Evolutionary conservation across 768 basidiomycete species (phyloP).

Genomic region (Chalciporus piperatus): DNA sequence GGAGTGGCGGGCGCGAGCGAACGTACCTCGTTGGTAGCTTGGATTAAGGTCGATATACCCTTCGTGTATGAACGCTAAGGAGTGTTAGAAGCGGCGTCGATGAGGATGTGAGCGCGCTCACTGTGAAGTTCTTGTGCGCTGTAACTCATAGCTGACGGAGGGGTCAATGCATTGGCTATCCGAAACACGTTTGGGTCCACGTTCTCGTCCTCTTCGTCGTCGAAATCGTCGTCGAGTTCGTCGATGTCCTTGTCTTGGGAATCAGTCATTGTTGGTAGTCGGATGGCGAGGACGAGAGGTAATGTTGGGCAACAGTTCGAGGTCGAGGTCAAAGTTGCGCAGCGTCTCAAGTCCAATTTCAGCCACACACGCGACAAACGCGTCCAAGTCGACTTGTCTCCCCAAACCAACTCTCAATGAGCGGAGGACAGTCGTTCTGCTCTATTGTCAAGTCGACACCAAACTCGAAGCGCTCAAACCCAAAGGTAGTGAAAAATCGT

Average conservation of each 20-base stretch:
- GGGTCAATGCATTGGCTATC: conserved; percentile 41
- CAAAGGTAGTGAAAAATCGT: too few species aligned
- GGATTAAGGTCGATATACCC: conserved; percentile 70
- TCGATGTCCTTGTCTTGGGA: conserved; percentile 42
- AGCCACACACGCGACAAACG: conserved; percentile 17
- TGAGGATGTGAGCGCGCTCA: conserved; percentile 23
- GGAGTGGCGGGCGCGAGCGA: not conserved
- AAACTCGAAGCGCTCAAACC: too few species aligned
- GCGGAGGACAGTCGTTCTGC: too few species aligned
- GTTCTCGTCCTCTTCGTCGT: conserved; percentile 38
- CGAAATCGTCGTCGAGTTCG: conserved; percentile 46
- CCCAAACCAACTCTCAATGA: too few species aligned
- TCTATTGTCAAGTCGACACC: too few species aligned
- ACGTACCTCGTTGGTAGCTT: conserved; percentile 66
- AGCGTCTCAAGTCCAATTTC: not conserved
- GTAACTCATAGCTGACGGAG: conserved; percentile 39
- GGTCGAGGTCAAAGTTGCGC: not conserved
- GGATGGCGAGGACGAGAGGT: not conserved
- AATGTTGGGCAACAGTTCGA: not conserved
- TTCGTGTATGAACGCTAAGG: conserved; percentile 60
- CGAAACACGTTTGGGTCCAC: conserved; percentile 41
- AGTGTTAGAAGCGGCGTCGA: not conserved
- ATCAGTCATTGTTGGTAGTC: conserved; percentile 13
- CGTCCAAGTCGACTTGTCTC: too few species aligned
- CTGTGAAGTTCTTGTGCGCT: conserved; percentile 48